Evolutionary conservation across 1,284 basidiomycete species (phyloP).

Genomic region (Xanthoconium separans): DNA sequence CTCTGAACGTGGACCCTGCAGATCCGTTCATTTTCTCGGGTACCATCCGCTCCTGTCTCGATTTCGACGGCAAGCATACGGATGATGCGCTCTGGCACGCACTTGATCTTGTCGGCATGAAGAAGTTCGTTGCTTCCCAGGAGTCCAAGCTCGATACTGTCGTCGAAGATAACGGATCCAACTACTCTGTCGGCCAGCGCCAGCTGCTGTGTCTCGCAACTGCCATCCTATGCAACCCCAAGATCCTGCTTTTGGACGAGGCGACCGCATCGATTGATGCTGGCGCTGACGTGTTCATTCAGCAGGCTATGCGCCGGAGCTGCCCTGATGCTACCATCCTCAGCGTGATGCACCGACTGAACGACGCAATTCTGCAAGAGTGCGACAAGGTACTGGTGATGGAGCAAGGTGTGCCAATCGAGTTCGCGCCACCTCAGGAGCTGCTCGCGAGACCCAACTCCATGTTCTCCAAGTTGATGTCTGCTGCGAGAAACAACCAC

Average conservation of each 20-base stretch:
- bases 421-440: slow-evolving; percentile 24
- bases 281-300: slow-evolving; percentile 32
- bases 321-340: slow-evolving; percentile 30
- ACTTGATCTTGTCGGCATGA: slow-evolving; percentile 34
- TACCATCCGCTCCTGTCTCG: slow-evolving; percentile 29
- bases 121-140: slow-evolving; percentile 24
- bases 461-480: slow-evolving; percentile 30
- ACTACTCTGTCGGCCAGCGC: slow-evolving; percentile 34
- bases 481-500: slow-evolving; percentile 20
- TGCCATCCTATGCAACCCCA: slow-evolving; percentile 47
- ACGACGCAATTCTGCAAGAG: slow-evolving; percentile 26
- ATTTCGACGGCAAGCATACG: slow-evolving; percentile 23
- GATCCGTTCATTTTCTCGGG: slow-evolving; percentile 35
- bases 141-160: slow-evolving; percentile 29
- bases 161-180: slow-evolving; percentile 30
- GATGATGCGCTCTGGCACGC: slow-evolving; percentile 30
- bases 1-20: slow-evolving; percentile 3
- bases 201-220: slow-evolving; percentile 34
- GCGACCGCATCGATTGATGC: slow-evolving; percentile 36
- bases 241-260: slow-evolving; percentile 53
- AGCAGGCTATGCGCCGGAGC: slow-evolving; percentile 31
- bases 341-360: slow-evolving; percentile 31
- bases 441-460: slow-evolving; percentile 24
- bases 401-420: slow-evolving; percentile 32
- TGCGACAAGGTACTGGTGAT: slow-evolving; percentile 34